Evolutionary conservation across 169 alveolate species (phyloP).

Genomic region (Plasmodium blacklocki): DNA sequence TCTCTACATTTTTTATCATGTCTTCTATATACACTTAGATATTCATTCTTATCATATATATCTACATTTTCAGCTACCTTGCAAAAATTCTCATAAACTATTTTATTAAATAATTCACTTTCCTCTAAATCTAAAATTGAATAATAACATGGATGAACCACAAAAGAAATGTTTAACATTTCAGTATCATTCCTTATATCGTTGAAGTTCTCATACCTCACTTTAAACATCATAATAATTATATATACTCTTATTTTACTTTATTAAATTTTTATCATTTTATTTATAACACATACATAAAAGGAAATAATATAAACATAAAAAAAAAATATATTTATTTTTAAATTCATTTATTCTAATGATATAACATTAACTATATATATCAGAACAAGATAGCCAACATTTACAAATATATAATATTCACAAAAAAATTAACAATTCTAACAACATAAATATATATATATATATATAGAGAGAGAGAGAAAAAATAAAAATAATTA

Average conservation of each 20-base stretch:
- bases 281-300: neutral
- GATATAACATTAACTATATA: no score
- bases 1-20: constrained; percentile 34
- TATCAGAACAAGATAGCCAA: no score
- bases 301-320: neutral
- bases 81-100: constrained; percentile 14
- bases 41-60: constrained; percentile 58
- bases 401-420: no score
- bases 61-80: constrained; percentile 10
- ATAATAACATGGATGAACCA: constrained; percentile 53
- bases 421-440: no score
- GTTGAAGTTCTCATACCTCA: constrained; percentile 36
- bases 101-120: constrained; percentile 22
- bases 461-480: no score
- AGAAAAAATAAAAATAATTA: no score
- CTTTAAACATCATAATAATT: constrained; percentile 31
- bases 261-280: no score
- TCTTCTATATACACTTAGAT: constrained; percentile 11
- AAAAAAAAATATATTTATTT: no score
- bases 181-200: constrained; percentile 16
- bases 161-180: constrained; percentile 7
- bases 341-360: no score
- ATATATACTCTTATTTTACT: neutral
- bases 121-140: constrained; percentile 39
- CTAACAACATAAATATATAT: no score